Conservation (phyloP, 805 yeast genomes). For the Geotrichum ghanense region DNA sequence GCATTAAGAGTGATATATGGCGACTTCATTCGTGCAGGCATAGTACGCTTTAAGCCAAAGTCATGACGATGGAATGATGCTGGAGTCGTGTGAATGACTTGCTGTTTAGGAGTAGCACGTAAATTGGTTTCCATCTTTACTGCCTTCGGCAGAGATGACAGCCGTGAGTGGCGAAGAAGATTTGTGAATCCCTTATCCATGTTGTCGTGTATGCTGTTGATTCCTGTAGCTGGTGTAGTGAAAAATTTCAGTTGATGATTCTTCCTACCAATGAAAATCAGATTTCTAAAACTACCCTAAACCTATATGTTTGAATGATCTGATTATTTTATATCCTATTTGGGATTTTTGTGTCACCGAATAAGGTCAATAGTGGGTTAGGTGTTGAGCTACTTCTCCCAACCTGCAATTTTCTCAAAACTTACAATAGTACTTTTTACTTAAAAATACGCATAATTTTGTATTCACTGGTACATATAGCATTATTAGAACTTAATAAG, state of each 20-base stretch:
- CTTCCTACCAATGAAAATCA: too few relatives aligned
- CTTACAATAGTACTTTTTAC: not conserved
- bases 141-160: constrained; percentile 1
- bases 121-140: not conserved
- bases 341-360: too few relatives aligned
- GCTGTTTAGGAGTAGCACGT: constrained; percentile 16
- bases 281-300: too few relatives aligned
- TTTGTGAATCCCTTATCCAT: constrained; percentile 1
- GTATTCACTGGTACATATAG: too few relatives aligned
- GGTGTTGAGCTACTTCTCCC: not conserved
- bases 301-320: too few relatives aligned
- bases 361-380: too few relatives aligned
- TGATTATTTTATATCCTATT: too few relatives aligned
- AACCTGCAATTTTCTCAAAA: not conserved
- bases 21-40: constrained; percentile 19
- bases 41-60: constrained; percentile 27
- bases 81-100: constrained; percentile 22
- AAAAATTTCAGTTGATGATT: too few relatives aligned
- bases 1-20: constrained; percentile 16
- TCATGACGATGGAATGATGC: constrained; percentile 24
- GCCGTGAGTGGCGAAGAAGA: not conserved
- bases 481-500: too few relatives aligned
- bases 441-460: too few relatives aligned
- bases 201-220: too few relatives aligned
- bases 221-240: too few relatives aligned